Evolutionary conservation across 208 protist genomes (phyloP).

Genomic region (Acanthamoeba rhysodes): DNA sequence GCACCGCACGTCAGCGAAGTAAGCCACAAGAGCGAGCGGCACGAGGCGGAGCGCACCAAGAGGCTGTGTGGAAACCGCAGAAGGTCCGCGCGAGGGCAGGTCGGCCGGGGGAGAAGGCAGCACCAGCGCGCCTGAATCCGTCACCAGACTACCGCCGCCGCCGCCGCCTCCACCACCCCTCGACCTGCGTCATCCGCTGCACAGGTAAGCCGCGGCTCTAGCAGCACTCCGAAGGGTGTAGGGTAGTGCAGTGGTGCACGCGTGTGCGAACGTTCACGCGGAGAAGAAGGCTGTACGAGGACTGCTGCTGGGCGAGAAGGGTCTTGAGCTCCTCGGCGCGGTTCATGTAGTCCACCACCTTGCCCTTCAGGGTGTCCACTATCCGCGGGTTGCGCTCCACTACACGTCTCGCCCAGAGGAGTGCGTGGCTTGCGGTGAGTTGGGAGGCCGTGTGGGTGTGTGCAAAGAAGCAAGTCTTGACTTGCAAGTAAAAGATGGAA

Average conservation of each 20-base stretch:
- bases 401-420: neutral
- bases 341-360: constrained; percentile 29
- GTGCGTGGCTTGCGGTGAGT: neutral
- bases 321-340: constrained; percentile 55
- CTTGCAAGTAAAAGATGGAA: neutral
- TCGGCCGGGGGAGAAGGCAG: constrained; percentile 26
- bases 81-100: neutral
- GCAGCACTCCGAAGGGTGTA: no score
- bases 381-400: constrained; percentile 61
- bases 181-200: neutral
- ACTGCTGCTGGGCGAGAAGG: neutral
- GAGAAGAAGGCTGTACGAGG: neutral
- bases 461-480: neutral
- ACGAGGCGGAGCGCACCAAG: neutral
- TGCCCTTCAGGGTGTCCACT: neutral
- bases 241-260: no score
- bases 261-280: no score
- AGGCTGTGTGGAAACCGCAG: neutral
- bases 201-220: neutral
- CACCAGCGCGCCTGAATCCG: neutral
- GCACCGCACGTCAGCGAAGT: neutral
- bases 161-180: neutral
- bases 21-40: neutral
- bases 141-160: neutral
- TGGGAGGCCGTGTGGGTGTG: neutral